Conservation (phyloP, 2,329 filamentous ascomycete genomes). For the Phoma herbarum region DNA sequence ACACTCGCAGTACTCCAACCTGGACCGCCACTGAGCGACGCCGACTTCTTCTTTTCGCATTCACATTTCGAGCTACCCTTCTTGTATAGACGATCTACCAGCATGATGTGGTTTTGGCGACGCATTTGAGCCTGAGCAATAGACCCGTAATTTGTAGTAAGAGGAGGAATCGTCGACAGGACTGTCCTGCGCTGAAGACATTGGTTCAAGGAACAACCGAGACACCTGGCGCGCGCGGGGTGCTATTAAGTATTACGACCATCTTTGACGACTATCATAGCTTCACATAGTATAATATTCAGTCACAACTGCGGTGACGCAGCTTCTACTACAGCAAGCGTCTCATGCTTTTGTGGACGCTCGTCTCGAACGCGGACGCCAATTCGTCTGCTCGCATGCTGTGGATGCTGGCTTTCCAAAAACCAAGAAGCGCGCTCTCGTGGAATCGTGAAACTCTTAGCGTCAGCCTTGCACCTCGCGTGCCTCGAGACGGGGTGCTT, state of each 20-base stretch:
- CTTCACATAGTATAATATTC: constrained; percentile 25
- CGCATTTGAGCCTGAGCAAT: constrained; percentile 6
- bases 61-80: constrained; percentile 8
- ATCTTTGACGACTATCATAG: constrained; percentile 22
- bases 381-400: background rate
- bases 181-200: background rate
- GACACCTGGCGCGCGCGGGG: background rate
- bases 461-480: background rate
- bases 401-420: background rate
- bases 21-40: constrained; percentile 37
- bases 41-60: constrained; percentile 4
- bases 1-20: constrained; percentile 48
- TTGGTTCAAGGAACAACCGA: background rate
- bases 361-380: background rate
- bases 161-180: background rate
- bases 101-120: constrained; percentile 7
- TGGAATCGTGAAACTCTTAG: background rate
- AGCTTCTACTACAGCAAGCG: background rate
- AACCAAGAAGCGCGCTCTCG: background rate
- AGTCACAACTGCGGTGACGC: background rate
- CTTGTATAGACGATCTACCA: constrained; percentile 10
- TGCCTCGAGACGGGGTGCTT: constrained; percentile 6
- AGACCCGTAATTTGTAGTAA: constrained; percentile 13
- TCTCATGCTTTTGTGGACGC: background rate
- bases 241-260: background rate